Evolutionary conservation across 305 asterid species (phyloP), one percentile per base, ranked within the genome.

Genomic region (Rubia occidens): DNA sequence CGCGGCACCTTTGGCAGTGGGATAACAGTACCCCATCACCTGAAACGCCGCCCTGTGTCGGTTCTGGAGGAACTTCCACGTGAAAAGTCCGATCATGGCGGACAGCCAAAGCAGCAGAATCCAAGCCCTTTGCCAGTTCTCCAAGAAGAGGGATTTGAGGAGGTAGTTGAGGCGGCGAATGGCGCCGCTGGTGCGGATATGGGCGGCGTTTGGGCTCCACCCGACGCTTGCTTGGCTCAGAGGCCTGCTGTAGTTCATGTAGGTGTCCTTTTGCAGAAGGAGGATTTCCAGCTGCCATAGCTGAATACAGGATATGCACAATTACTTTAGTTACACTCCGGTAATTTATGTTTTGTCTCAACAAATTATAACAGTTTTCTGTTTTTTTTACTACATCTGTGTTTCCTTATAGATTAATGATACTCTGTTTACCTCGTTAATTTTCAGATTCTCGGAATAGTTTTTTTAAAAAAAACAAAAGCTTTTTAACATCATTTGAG

Each of bases 1-100:
- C 0, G 98, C 98, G 11, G 98, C 96, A 9, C 98, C 98, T 74
- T 91, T 91, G 64, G 98, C 96, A 6, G 95, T 91, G 9, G 96
- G 72, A 51, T 89, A 76, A 79, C 98, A 91, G 75, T 88, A 71
- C 1, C 98, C 98, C 96, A 87, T 85, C 35, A 86, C 71, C 14
- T 87, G 95, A 78, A 89, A 91, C 6, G 92, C 94, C 8, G 86
- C 73, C 65, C 69, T 82, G 20, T 67, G 87, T 73, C 82, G 68
- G 75, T 91, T 87, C 59, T 88, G 95, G 8, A 78, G 43, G 80
- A 87, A 91, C 73, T 91, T 91, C 98, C 98, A 91, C 17, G 89
- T 74, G 82, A 92, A 92, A 49, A 92, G 89, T 26, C 76, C 86
- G 20, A 74, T 85, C 95, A 88, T 88, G 21, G 78, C 74, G 29